A percentile compares a stretch with the other conserved stretches of the same genome.
phyloP scores from a whole-genome alignment of 2,329 filamentous ascomycete species.

The Fusarium tuaranense region DNA sequence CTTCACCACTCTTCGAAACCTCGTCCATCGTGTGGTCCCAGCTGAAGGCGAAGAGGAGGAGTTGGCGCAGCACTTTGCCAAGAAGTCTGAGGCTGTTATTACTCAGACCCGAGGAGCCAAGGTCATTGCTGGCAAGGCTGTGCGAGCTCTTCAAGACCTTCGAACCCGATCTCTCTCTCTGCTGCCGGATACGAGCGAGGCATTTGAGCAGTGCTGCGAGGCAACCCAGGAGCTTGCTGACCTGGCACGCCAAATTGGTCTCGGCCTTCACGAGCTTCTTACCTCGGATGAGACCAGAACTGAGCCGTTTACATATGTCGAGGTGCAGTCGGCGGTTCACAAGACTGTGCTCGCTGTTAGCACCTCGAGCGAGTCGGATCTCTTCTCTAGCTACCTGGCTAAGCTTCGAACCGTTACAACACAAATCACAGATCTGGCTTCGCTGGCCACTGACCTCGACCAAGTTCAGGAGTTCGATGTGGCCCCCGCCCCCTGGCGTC shows the following conservation, averaged over 20 bases:
- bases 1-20: conserved; percentile 70
- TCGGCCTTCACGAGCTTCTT: conserved; percentile 73
- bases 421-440: conserved; percentile 77
- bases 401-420: conserved; percentile 74
- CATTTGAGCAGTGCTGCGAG: conserved; percentile 77
- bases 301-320: conserved; percentile 74
- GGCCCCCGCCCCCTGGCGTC: conserved; percentile 81
- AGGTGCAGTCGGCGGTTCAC: conserved; percentile 74
- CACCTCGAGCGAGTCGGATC: conserved; percentile 71
- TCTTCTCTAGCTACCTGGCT: conserved; percentile 75
- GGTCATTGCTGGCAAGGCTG: conserved; percentile 83
- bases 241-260: conserved; percentile 75
- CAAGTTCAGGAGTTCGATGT: conserved; percentile 85
- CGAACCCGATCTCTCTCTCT: conserved; percentile 80
- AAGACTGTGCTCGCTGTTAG: conserved; percentile 62
- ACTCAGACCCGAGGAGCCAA: conserved; percentile 85
- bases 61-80: conserved; percentile 73
- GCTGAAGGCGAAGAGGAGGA: conserved; percentile 68
- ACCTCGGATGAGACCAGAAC: conserved; percentile 76
- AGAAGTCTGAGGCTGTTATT: conserved; percentile 78
- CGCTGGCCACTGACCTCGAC: conserved; percentile 76
- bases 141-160: conserved; percentile 82
- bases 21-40: conserved; percentile 76
- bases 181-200: conserved; percentile 72
- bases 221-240: conserved; percentile 73